Percentiles rank a stretch among this genome's conserved stretches.
Evolutionary conservation across 1,139 yeast genomes (phyloP).

Genomic region (Suzukiozyma palmioleophila): DNA sequence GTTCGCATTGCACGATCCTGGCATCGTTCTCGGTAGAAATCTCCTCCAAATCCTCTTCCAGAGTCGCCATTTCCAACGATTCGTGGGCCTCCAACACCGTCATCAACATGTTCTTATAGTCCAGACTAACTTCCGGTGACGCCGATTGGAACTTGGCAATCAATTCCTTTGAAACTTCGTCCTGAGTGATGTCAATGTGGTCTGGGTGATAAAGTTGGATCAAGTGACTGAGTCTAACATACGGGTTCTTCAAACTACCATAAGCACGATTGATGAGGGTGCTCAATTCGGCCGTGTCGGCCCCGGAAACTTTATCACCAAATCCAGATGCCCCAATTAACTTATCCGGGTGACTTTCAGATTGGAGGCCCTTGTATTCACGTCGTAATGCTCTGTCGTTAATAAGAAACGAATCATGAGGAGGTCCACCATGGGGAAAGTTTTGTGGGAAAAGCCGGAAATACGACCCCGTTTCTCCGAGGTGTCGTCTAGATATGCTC

Average conservation of each 20-base stretch:
- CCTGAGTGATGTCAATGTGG: conserved; percentile 36
- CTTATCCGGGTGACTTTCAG: conserved; percentile 77
- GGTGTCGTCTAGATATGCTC: conserved; percentile 5
- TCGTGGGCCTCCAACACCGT: conserved; percentile 81
- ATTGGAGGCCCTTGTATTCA: conserved; percentile 73
- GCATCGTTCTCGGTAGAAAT: conserved; percentile 52
- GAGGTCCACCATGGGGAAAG: conserved; percentile 68
- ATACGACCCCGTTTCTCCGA: conserved; percentile 19
- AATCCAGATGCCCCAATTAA: conserved; percentile 22
- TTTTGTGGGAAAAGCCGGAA: conserved; percentile 72
- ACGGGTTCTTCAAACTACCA: conserved; percentile 63
- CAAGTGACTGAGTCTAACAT: conserved; percentile 49
- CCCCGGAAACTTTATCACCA: conserved; percentile 12
- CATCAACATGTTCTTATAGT: conserved; percentile 60
- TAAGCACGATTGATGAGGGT: conserved; percentile 72
- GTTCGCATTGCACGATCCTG: conserved; percentile 43
- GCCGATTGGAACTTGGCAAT: conserved; percentile 30
- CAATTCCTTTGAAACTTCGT: conserved; percentile 33
- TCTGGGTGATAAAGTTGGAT: conserved; percentile 35
- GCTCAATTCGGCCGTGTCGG: conserved; percentile 27
- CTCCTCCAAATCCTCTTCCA: conserved; percentile 51
- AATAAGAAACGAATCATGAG: conserved; percentile 54
- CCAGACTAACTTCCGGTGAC: conserved; percentile 27
- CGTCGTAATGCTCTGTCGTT: conserved; percentile 54
- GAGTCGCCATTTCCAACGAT: conserved; percentile 58